Conservation (phyloP, 208 protist species). For the Trypanosoma platydactyli region DNA sequence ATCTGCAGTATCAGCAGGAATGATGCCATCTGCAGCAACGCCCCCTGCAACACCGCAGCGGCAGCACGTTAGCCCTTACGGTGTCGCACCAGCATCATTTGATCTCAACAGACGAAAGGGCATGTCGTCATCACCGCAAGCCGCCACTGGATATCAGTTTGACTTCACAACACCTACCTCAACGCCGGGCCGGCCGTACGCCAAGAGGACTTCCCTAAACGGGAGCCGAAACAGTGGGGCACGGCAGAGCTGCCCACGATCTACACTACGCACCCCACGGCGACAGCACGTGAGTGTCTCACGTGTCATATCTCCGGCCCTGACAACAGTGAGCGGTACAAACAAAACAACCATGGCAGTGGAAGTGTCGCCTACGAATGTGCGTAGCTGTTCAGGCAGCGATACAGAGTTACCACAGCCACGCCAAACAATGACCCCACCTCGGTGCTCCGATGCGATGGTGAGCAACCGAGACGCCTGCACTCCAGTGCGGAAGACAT, state of each 20-base stretch:
- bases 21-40: constrained; percentile 1
- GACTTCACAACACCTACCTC: constrained; percentile 27
- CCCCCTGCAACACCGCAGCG: background rate
- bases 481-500: constrained; percentile 5
- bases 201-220: background rate
- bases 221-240: background rate
- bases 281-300: constrained; percentile 12
- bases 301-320: constrained; percentile 10
- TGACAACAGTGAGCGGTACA: background rate
- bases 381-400: background rate
- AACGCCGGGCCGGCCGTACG: constrained; percentile 6
- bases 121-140: constrained; percentile 2
- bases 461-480: constrained; percentile 1
- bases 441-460: background rate
- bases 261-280: constrained; percentile 22
- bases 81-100: constrained; percentile 14
- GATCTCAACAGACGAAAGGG: background rate
- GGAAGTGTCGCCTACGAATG: background rate
- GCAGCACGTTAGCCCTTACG: background rate
- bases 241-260: constrained; percentile 19
- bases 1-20: background rate
- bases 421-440: background rate
- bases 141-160: constrained; percentile 20
- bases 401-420: background rate
- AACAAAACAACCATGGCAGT: no score